A percentile compares a stretch with the other conserved stretches of the same genome.
These are phyloP conservation scores for Gossypium australe DNA, from an alignment of 345 rosid genomes.

Conservation along the genomic window DNA sequence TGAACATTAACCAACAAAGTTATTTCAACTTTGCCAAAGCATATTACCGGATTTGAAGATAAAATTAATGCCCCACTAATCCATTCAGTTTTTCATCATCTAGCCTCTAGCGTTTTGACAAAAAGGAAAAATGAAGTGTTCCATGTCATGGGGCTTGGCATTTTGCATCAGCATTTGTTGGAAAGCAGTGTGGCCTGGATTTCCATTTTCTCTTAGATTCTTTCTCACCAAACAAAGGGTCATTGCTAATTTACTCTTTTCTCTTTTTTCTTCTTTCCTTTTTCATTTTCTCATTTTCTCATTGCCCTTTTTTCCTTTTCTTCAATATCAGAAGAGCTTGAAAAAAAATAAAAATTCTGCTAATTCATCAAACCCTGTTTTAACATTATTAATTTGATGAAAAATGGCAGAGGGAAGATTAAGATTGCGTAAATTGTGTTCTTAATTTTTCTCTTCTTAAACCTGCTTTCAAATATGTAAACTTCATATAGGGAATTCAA, in stretches of 20 bases:
- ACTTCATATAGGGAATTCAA: too few species aligned
- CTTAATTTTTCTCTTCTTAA: too few species aligned
- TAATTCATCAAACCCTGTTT: neutral
- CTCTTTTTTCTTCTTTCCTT: neutral
- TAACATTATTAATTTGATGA: neutral
- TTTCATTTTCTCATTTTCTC: neutral
- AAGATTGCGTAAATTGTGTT: too few species aligned
- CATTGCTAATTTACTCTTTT: neutral
- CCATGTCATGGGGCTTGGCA: neutral
- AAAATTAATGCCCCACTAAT: neutral
- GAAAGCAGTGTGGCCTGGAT: neutral
- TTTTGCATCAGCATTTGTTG: slow-evolving; percentile 2
- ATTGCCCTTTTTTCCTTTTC: neutral
- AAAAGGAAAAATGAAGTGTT: neutral
- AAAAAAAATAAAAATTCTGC: too few species aligned
- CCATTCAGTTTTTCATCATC: neutral
- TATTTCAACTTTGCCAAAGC: neutral
- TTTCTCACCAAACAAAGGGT: neutral
- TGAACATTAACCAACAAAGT: neutral
- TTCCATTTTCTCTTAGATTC: slow-evolving; percentile 1
- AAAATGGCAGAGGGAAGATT: too few species aligned
- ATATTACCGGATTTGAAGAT: neutral
- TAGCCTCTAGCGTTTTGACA: neutral
- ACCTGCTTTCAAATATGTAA: too few species aligned
- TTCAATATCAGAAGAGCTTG: neutral